These are phyloP conservation scores for Pluteus cervinus DNA, from an alignment of 768 basidiomycete genomes.

Conservation along the genomic window DNA sequence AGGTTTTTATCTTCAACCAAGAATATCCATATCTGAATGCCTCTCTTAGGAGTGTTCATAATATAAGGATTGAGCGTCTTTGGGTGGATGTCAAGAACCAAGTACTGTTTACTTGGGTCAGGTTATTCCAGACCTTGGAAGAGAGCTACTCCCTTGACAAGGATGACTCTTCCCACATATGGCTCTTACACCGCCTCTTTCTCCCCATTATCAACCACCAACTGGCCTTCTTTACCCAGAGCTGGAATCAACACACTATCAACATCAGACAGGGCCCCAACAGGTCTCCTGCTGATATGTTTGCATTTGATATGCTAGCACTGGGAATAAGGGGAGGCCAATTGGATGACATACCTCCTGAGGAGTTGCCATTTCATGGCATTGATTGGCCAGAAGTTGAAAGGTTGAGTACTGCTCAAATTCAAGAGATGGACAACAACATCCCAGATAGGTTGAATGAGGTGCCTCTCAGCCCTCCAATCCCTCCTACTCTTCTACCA, in stretches of 20 bases:
- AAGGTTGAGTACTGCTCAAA: background rate
- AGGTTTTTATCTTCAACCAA: constrained; percentile 1
- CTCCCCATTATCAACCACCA: constrained; percentile 20
- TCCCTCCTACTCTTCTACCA: too few relatives aligned
- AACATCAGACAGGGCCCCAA: constrained; percentile 6
- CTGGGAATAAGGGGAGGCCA: constrained; percentile 11
- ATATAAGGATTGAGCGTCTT: constrained; percentile 24
- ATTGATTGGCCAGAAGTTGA: constrained; percentile 8
- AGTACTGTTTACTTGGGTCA: constrained; percentile 26
- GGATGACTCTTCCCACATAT: constrained; percentile 20
- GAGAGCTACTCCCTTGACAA: constrained; percentile 16
- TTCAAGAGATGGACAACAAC: background rate
- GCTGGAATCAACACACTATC: constrained; percentile 26
- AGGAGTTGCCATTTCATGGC: constrained; percentile 6
- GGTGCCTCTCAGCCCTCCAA: too few relatives aligned
- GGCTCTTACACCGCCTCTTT: constrained; percentile 30
- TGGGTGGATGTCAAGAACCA: constrained; percentile 28
- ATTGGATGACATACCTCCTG: background rate
- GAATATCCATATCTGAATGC: too few relatives aligned
- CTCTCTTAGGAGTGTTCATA: constrained; percentile 13
- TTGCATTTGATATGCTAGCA: constrained; percentile 13
- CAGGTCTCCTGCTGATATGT: constrained; percentile 13
- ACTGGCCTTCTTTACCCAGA: constrained; percentile 14
- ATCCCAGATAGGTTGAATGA: constrained; percentile 1
- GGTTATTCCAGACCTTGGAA: constrained; percentile 24